These are phyloP conservation scores for Vitis cinerea DNA, from an alignment of 164 flowering plant genomes.

Conservation along the genomic window DNA sequence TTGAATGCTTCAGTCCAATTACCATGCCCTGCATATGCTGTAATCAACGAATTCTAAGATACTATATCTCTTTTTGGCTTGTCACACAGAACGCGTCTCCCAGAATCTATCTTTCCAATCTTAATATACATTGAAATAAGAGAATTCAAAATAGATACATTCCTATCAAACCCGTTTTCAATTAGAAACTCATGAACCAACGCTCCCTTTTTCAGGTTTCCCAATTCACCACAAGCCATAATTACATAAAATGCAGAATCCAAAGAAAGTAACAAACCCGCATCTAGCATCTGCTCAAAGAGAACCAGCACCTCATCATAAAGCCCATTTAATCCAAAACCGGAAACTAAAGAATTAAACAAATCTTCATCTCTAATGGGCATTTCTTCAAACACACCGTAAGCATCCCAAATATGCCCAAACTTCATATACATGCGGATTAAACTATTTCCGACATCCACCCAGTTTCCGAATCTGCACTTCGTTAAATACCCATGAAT, in stretches of 20 bases:
- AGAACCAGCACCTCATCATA: slow-evolving; percentile 12
- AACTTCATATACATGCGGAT: slow-evolving; percentile 20
- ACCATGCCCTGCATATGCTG: slow-evolving; percentile 31
- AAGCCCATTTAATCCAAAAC: slow-evolving; percentile 13
- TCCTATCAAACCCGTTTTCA: slow-evolving; percentile 17
- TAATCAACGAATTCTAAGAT: slow-evolving; percentile 41
- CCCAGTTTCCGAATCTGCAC: slow-evolving; percentile 15
- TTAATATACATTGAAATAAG: slow-evolving; percentile 34
- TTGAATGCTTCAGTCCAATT: slow-evolving; percentile 28
- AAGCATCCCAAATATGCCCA: slow-evolving; percentile 19
- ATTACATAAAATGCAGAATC: slow-evolving; percentile 14
- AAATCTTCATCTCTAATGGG: slow-evolving; percentile 19
- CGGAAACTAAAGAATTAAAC: slow-evolving; percentile 23
- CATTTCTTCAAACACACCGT: slow-evolving; percentile 31
- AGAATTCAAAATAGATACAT: slow-evolving; percentile 8
- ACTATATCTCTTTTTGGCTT: slow-evolving; percentile 32
- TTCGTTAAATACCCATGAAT: slow-evolving; percentile 30
- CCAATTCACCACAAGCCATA: slow-evolving; percentile 28
- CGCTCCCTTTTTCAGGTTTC: slow-evolving; percentile 20
- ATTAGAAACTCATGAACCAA: slow-evolving; percentile 21
- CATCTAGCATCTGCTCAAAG: slow-evolving; percentile 21
- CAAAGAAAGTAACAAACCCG: slow-evolving; percentile 16
- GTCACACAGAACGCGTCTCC: slow-evolving; percentile 24
- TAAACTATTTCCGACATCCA: slow-evolving; percentile 8
- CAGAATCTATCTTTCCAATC: slow-evolving; percentile 29